These are phyloP conservation scores for Cadophora luteo-olivacea DNA, from an alignment of 2,329 filamentous ascomycete species.

Conservation along the genomic window DNA sequence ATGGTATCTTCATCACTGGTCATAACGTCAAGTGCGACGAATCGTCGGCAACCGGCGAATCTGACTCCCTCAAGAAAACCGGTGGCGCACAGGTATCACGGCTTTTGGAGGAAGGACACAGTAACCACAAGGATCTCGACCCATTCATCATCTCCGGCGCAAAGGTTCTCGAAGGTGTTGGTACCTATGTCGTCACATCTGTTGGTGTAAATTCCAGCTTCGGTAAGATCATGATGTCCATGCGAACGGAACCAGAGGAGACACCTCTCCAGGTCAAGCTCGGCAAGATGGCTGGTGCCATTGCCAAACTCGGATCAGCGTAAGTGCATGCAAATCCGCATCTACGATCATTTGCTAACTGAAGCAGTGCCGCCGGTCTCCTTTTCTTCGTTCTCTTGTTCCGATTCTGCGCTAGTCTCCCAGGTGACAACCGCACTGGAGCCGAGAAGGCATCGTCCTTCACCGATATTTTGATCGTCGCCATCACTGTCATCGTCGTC, in stretches of 20 bases:
- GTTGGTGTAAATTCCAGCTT: conserved; percentile 77
- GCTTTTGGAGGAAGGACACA: conserved; percentile 21
- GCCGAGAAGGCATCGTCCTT: conserved; percentile 66
- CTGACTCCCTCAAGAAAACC: conserved; percentile 52
- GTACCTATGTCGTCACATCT: conserved; percentile 76
- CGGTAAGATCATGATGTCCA: conserved; percentile 79
- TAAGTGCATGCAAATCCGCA: background rate
- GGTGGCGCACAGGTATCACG: conserved; percentile 20
- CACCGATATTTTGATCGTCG: conserved; percentile 66
- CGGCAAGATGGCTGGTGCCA: conserved; percentile 78
- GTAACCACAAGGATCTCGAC: conserved; percentile 57
- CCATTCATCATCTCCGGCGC: conserved; percentile 83
- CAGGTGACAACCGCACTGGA: conserved; percentile 53
- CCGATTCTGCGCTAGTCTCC: conserved; percentile 73
- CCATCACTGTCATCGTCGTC: conserved; percentile 72
- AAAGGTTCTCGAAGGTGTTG: conserved; percentile 77
- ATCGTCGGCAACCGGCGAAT: conserved; percentile 78
- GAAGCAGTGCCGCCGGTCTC: conserved; percentile 66
- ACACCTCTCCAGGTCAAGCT: conserved; percentile 81
- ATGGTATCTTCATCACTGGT: conserved; percentile 72
- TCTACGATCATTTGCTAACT: background rate
- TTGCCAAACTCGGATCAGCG: conserved; percentile 68
- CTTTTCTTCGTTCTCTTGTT: conserved; percentile 80
- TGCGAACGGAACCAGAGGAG: conserved; percentile 77
- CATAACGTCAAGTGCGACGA: conserved; percentile 74